Evolutionary conservation across 1,284 basidiomycete species (phyloP).

Genomic region (Neotropicomus parvogracilis): DNA sequence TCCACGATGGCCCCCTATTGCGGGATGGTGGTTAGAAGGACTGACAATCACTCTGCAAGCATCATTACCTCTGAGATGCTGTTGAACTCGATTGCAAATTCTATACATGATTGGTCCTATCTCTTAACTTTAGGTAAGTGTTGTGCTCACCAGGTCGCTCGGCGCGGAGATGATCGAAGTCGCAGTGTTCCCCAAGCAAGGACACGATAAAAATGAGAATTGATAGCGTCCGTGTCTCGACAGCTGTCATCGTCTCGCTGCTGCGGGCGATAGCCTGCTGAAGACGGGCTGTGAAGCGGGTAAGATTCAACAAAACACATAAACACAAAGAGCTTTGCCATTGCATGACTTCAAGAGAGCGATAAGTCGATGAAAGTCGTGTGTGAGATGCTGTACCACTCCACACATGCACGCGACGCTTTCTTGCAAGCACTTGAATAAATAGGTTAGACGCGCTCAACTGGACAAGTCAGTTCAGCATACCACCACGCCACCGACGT

Average conservation of each 20-base stretch:
- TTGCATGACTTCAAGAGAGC: conserved; percentile 82
- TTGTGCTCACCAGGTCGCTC: conserved; percentile 50
- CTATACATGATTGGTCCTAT: conserved; percentile 29
- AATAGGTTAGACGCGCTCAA: conserved; percentile 1
- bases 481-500: conserved; percentile 62
- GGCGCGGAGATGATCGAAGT: conserved; percentile 74
- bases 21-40: conserved; percentile 8
- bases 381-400: conserved; percentile 81
- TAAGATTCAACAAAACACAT: conserved; percentile 4
- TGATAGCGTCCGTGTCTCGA: conserved; percentile 44
- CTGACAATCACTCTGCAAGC: no score
- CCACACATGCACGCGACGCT: conserved; percentile 88
- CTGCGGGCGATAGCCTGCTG: conserved; percentile 49
- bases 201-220: conserved; percentile 81
- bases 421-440: conserved; percentile 74
- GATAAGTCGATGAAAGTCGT: conserved; percentile 75
- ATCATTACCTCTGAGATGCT: conserved; percentile 52
- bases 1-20: conserved; percentile 74
- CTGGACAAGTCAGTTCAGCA: conserved; percentile 18
- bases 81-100: conserved; percentile 56
- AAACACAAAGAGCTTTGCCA: conserved; percentile 41
- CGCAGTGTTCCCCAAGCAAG: conserved; percentile 82
- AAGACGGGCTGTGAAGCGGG: conserved; percentile 43
- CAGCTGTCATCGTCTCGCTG: conserved; percentile 28
- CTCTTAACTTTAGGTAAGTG: neutral